A percentile compares a stretch with the other conserved stretches of the same genome.
These are phyloP conservation scores for Cruciata laevipes DNA, from an alignment of 257 asterid genomes.

Conservation along the genomic window DNA sequence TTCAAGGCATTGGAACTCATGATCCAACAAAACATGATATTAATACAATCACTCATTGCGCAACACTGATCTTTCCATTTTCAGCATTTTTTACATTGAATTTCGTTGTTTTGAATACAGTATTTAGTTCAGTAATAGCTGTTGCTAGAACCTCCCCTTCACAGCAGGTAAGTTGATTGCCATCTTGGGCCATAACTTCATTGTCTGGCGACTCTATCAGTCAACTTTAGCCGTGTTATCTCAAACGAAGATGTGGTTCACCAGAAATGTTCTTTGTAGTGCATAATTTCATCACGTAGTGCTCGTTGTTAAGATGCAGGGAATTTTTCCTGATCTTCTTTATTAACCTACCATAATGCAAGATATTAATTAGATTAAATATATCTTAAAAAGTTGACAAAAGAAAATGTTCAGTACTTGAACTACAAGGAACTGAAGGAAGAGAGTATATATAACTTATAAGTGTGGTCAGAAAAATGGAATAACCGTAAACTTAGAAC, in stretches of 20 bases:
- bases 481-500: neutral
- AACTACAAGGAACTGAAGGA: too few relatives aligned
- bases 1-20: neutral
- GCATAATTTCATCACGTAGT: neutral
- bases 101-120: neutral
- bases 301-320: too few relatives aligned
- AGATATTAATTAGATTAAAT: too few relatives aligned
- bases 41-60: neutral
- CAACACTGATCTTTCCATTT: neutral
- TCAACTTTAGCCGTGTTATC: neutral
- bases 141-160: neutral
- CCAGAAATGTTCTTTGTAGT: neutral
- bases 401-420: too few relatives aligned
- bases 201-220: neutral
- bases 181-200: neutral
- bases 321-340: too few relatives aligned
- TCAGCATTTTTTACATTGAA: neutral
- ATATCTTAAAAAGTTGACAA: too few relatives aligned
- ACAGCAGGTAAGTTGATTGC: neutral
- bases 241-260: neutral
- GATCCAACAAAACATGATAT: neutral
- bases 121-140: neutral
- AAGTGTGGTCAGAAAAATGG: neutral
- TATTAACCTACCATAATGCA: too few relatives aligned
- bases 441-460: too few relatives aligned